Base-by-base conservation (phyloP, 352 stramenopile species). In the Globisporangium cystogenes region DNA sequence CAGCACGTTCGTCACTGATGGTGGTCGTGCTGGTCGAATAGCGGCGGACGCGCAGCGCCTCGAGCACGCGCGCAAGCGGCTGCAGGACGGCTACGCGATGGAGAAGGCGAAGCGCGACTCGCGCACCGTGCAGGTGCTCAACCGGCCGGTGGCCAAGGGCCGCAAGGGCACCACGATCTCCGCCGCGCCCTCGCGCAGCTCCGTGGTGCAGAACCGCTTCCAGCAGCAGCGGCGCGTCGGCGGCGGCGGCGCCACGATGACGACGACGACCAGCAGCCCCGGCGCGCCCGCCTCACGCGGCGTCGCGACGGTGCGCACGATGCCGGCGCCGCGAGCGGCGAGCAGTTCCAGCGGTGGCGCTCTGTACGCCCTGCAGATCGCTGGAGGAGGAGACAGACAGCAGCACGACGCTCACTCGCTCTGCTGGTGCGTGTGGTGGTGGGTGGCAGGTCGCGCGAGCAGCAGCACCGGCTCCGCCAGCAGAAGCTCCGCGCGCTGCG, bases 1-100 rank as follows among this genome's bases (percentile, higher is more conserved):
- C 11, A 2, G n/a, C n/a, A n/a, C n/a, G 16, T 41, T 2, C 3
- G 16, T 41, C 12, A 20, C 1, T 29, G 26, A 20, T 43, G n/a
- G 15, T 35, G 23, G 49, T 29, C 39, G 11, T 42, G 37, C 20
- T 59, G 6, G 3, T 3, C 26, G 5, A 23, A 6, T 21, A 26
- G 29, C 29, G 54, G 56, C 54, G 1, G 62, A 87, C 20, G 55
- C 70, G 35, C 73, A 76, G 53, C 72, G 68, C 7, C 69, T 85
- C n/a, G 83, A 90, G 55, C 79, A 69, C 42, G 82, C 82, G 10
- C 67, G 82, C 39, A 86, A 87, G 59, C 73, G 72, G 2, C 52
- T 95, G n/a, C 76, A 92, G 57, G 65, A 88, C 46, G 71, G 75
- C 8, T 95, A 95, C 45, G 84, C 82, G 14, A 72, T 51, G 21